Base-by-base conservation (phyloP, 2,329 filamentous ascomycete genomes). In the Emydomyces testavorans region DNA sequence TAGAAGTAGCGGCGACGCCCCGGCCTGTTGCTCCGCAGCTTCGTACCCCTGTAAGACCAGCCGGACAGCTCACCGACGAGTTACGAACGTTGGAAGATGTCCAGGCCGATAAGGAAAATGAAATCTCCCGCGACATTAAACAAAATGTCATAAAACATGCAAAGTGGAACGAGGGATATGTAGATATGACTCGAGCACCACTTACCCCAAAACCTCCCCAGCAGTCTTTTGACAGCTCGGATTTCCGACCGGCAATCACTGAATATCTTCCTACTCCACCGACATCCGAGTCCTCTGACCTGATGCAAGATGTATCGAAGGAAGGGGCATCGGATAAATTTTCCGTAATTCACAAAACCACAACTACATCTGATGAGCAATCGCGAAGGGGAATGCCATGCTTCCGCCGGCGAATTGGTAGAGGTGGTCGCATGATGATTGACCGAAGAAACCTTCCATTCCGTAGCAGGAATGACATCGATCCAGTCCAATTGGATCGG, bases 151-250 rank as follows among this genome's bases (percentile, higher is more conserved):
- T 83, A 58, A 90, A 92, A 66, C 90, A 95, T 68, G 79, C 83
- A 57, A 81, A 84, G 63, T 95, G 90, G 88, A 95, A 95, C 67
- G 76, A 85, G 58, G 83, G 85, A 60, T 88, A 86, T 71, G 78
- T 93, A 58, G 89, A 96, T 69, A 76, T 88, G 62, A 95, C 90
- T 52, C 80, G 82, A 69, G 81, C 82, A 55, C 88, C 90, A 43
- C 76, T 96, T 55, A 86, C 85, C 43, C 88, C 88, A 18, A 79
- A 85, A 36, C 43, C 43, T 6, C 73, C 78, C 59, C 82, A 86
- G 50, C 73, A 77, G 55, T 72, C 69, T 35, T 71, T 72, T 56
- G 75, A 82, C 53, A 38, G 46, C 10, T 66, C 74, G 50, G 76
- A 77, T 54, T 89, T 86, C 71, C 77, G 83, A 53, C 77, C 79